Evolutionary conservation across 352 stramenopile species (phyloP).

Genomic region (Globisporangium barbulae): DNA sequence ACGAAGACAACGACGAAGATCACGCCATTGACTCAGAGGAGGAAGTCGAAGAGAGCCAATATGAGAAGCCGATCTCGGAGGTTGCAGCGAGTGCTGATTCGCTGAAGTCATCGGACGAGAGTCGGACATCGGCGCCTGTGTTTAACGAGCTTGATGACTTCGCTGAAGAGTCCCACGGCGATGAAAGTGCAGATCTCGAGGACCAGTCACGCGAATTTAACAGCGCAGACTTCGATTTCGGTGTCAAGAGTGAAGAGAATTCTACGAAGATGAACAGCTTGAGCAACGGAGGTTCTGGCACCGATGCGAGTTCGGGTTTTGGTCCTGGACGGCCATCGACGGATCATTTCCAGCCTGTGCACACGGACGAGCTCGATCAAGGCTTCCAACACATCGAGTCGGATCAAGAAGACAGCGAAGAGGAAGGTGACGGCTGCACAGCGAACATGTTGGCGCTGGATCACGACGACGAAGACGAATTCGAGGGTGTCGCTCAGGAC

Average conservation of each 20-base stretch:
- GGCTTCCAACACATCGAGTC: not conserved
- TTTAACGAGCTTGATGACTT: not conserved
- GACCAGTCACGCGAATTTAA: not conserved
- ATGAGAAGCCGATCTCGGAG: not conserved
- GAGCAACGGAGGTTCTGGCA: not conserved
- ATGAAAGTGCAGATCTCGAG: not conserved
- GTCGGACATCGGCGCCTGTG: not conserved
- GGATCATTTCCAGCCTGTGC: not conserved
- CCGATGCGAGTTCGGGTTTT: not conserved
- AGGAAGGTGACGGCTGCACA: not conserved
- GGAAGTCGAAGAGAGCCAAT: not conserved
- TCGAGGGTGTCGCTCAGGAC: not conserved
- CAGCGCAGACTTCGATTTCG: not conserved
- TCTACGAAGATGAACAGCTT: not conserved
- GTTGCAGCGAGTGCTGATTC: not conserved
- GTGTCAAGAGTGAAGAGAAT: not conserved
- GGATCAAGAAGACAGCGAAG: not conserved
- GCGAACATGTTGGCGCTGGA: not conserved
- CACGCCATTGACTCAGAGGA: conserved; percentile 14
- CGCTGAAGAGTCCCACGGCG: not conserved
- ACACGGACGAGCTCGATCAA: not conserved
- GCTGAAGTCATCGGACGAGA: not conserved
- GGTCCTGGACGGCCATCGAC: not conserved
- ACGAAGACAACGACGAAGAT: conserved; percentile 23
- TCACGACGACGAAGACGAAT: not conserved